Evolutionary conservation across 2,329 filamentous ascomycete species (phyloP), one percentile per base, ranked within the genome.

Genomic region (Eurotiales sp.): DNA sequence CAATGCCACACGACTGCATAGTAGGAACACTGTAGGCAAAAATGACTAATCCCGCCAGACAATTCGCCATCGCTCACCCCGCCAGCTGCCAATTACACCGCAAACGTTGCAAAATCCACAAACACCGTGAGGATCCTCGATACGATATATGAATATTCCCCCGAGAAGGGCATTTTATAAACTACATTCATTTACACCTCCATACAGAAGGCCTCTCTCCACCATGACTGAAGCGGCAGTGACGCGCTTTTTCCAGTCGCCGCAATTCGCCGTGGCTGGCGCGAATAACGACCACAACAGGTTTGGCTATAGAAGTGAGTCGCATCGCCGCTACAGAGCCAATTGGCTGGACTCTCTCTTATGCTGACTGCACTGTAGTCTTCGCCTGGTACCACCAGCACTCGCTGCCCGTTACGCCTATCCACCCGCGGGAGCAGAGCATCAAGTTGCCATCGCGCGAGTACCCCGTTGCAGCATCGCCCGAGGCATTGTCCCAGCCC

Each of bases 351-450:
- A n/a, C n/a, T n/a, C 39, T 40, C 36, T n/a, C 46, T 27, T 55
- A 40, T 54, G 22, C 21, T 15, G 32, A 34, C 32, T 55, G 41
- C 51, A 52, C 47, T 50, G 47, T 29, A 95, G 90, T 97, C 59
- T 89, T 96, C 66, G 82, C 82, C 12, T 97, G 92, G 92, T 97
- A 97, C 70, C 80, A 88, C 51, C 67, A 77, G 29, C 89, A 90
- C 72, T 77, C 78, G 32, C 81, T 97, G 36, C 83, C 86, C 7
- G 89, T 86, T 4, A 90, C 84, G 1, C 90, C 92, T 8, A 80
- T 97, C 69, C 96, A 97, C 72, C 91, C 92, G 0, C 77, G 78
- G 43, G 73, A 81, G 3, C 64, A 83, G 6, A 75, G 77, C 52
- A 86, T 96, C 63, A 74, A 76, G n/a, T 81, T 89, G 30, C 73